Base-by-base conservation (phyloP, 129 eudicot species). In the Flaveria bidentis region DNA sequence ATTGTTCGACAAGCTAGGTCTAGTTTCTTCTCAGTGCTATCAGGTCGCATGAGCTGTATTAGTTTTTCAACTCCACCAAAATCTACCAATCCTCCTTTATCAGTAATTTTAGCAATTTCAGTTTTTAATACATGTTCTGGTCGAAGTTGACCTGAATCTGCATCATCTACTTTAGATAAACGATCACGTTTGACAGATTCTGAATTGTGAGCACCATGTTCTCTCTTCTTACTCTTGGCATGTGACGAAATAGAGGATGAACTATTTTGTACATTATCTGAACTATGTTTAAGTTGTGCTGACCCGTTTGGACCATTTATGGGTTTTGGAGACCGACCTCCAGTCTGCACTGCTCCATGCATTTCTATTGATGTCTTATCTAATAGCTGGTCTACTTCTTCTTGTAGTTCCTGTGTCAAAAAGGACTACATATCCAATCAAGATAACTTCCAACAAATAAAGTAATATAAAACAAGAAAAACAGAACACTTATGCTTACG, bases 281-380 rank as follows among this genome's bases (percentile, higher is more conserved):
- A 83, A 50, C 87, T 82, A 72, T 87, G 82, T 67, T 88, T 93
- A 44, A 84, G 45, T 25, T 87, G 98, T 23, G 96, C 53, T 33
- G 90, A 73, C 28, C 84, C 73, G 22, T 72, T 83, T 33, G 88
- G 78, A 72, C 85, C 84, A 81, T 79, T 88, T 74, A 81, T 23
- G 30, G 94, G 87, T 80, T 89, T 94, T 22, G 97, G 98, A 51
- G 98, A 91, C 57, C 88, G 97, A 15, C 85, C 89, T 80, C 90
- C 98, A 10, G 93, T 73, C 83, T 85, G 93, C 61, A 71, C 81
- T 47, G 92, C 79, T 74, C 86, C 88, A 88, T 88, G 79, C 97
- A 93, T 90, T 67, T 88, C 92, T 77, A 70, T 15, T 28, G 74
- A 69, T 0, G 88, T 82, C 82, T 87, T 93, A 52, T 76, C 74